Evolutionary conservation across 2,329 filamentous ascomycete species (phyloP).

Genomic region (Tolypocladium tundrense): DNA sequence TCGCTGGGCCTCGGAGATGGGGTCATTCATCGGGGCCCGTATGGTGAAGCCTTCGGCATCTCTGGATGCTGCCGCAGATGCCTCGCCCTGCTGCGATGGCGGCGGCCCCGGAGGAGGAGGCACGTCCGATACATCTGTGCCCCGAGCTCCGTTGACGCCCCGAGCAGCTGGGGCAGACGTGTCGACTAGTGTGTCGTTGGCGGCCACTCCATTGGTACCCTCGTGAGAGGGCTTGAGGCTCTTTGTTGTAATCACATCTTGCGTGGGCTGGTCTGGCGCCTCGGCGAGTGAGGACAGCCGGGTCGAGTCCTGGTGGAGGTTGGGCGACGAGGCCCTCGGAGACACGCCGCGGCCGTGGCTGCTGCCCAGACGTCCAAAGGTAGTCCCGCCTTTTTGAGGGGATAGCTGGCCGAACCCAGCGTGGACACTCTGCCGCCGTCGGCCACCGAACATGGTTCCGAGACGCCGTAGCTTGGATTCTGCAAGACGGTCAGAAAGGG

Average conservation of each 20-base stretch:
- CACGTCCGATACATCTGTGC: slow-evolving; percentile 38
- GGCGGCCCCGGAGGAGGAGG: slow-evolving; percentile 42
- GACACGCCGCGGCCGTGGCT: slow-evolving; percentile 50
- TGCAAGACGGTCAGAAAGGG: slow-evolving; percentile 13
- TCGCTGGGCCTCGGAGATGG: slow-evolving; percentile 62
- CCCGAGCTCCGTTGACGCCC: slow-evolving; percentile 37
- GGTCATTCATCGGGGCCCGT: slow-evolving; percentile 51
- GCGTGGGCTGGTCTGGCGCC: slow-evolving; percentile 30
- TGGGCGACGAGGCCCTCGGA: slow-evolving; percentile 48
- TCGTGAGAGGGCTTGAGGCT: slow-evolving; percentile 23
- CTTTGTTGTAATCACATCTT: slow-evolving; percentile 14
- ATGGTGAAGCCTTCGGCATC: slow-evolving; percentile 71
- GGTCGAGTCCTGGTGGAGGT: slow-evolving; percentile 42
- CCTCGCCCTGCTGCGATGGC: slow-evolving; percentile 30
- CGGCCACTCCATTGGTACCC: slow-evolving; percentile 33
- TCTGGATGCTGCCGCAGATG: slow-evolving; percentile 29
- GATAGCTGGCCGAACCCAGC: slow-evolving; percentile 49
- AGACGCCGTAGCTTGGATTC: slow-evolving; percentile 53
- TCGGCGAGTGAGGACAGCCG: slow-evolving; percentile 49
- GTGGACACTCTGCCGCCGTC: slow-evolving; percentile 57
- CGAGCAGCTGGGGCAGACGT: slow-evolving; percentile 19
- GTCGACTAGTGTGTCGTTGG: slow-evolving; percentile 18
- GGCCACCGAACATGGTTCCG: slow-evolving; percentile 55
- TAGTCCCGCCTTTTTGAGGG: slow-evolving; percentile 36
- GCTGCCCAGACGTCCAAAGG: slow-evolving; percentile 54